Evolutionary conservation across 371 early-diverging fungal genomes (phyloP).

Genomic region (Mucor velutinosus): DNA sequence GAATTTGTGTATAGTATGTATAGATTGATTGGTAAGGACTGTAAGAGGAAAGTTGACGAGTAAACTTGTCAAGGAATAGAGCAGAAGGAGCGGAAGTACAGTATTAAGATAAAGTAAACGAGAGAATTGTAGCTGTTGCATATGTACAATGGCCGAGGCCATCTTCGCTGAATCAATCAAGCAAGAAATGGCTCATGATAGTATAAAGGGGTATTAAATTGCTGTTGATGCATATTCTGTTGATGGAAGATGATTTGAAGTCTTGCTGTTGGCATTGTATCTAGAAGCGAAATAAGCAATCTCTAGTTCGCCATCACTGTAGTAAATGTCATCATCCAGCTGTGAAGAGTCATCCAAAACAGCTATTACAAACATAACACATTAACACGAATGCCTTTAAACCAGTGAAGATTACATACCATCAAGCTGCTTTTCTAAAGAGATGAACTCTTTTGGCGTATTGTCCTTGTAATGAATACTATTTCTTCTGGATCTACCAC

Average conservation of each 20-base stretch:
- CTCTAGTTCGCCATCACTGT: conserved; percentile 19
- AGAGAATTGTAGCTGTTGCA: too few relatives aligned
- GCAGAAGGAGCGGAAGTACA: too few relatives aligned
- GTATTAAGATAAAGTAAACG: too few relatives aligned
- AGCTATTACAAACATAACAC: neutral
- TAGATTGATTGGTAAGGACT: too few relatives aligned
- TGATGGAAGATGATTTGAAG: neutral
- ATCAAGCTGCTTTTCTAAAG: conserved; percentile 40
- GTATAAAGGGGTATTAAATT: neutral
- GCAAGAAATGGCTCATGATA: neutral
- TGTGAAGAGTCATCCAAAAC: neutral
- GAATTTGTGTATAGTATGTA: too few relatives aligned
- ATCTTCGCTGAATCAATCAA: neutral
- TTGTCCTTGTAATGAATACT: conserved; percentile 47
- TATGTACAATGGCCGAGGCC: neutral
- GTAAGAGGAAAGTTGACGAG: too few relatives aligned
- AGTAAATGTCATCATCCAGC: conserved; percentile 14
- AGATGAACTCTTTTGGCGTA: conserved; percentile 47
- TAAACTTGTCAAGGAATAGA: too few relatives aligned
- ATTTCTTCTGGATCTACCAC: conserved; percentile 42
- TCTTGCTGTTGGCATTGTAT: conserved; percentile 14
- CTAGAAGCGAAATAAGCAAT: conserved; percentile 21
- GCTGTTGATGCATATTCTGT: neutral
- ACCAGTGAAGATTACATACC: conserved; percentile 3
- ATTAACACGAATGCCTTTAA: neutral